Evolutionary conservation across 2,329 filamentous ascomycete species (phyloP), one percentile per base, ranked within the genome.

Genomic region (Diaporthe citrichinensis): DNA sequence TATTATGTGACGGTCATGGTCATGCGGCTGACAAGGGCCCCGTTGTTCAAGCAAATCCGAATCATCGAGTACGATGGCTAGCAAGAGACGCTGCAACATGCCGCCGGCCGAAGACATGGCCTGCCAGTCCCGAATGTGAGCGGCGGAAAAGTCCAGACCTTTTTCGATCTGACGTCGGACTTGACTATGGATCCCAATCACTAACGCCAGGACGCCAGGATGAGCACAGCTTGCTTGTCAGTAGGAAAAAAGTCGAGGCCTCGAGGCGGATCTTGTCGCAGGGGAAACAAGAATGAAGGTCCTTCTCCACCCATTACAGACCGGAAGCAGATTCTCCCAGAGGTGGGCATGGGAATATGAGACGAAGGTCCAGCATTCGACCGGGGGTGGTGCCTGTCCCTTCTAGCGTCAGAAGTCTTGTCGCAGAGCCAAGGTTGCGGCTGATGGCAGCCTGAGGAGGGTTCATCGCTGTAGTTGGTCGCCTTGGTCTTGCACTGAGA

Each of bases 241-340:
- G 44, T 36, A 41, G 39, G 28, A n/a, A 36, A 34, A 61, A 25
- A 15, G 14, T 61, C 46, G 44, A 72, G 55, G 39, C 51, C 20
- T 71, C 36, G 69, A 41, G 58, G 69, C 53, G 65, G 58, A 62
- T 55, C 51, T 57, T 71, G 76, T 76, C 74, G 71, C 69, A 80
- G 80, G 76, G 77, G 78, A 79, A 78, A 78, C 76, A 77, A 59
- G 39, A 59, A 49, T 36, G 15, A 41, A 61, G 67, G 72, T 74
- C 71, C 78, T 76, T 74, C 77, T 78, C 78, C 77, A 78, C 78
- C 76, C 74, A 77, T 78, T 77, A 76, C 74, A 78, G 76, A 79
- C 78, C 78, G 76, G 77, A 80, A 78, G 79, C 31, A 61, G 20
- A 53, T 65, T 58, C 65, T 74, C 72, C 74, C 74, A 78, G 79